Base-by-base conservation (phyloP, 345 rosid species). In the Populus davidiana region DNA sequence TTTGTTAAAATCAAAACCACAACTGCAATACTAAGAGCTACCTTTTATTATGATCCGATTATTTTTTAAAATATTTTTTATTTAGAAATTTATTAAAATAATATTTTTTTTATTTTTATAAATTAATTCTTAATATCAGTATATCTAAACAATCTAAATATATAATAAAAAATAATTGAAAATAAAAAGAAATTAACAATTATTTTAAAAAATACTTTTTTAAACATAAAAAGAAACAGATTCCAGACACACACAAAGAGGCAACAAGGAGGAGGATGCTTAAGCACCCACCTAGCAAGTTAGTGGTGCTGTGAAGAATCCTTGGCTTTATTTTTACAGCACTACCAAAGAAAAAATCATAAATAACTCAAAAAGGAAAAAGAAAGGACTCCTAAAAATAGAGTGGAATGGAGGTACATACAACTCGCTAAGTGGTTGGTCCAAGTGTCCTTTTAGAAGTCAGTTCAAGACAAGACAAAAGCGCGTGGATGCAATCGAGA, bases 241-340 rank as follows among this genome's bases (percentile, higher is more conserved):
- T 33, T 33, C 36, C 36, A 33, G 5, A 5, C 36, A 33, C 36
- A 33, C 36, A 4, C 5, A 33, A 33, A 33, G 36, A 33, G 36
- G 36, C 36, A 33, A 33, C 36, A 33, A 33, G 36, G 31, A 62
- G 73, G 69, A 52, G 35, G 73, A 47, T 41, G 63, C 52, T 39
- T 49, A 11, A 23, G 67, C 33, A 9, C 81, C 69, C 65, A 25
- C 16, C 18, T 62, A 54, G 66, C 85, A 79, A 6, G 75, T 79
- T 76, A 49, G 59, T 67, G 77, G 75, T 73, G 62, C 70, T 70
- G 18, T 14, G 44, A 16, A 17, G 68, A 78, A 12, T 62, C 56
- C 2, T 20, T 14, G 6, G 14, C 72, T 67, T 54, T 38, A 7
- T 72, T 67, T 16, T 7, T 16, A 10, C 27, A 11, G 67, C 72